Base-by-base conservation (phyloP, 169 alveolate genomes). In the Cryptosporidium sp. region DNA sequence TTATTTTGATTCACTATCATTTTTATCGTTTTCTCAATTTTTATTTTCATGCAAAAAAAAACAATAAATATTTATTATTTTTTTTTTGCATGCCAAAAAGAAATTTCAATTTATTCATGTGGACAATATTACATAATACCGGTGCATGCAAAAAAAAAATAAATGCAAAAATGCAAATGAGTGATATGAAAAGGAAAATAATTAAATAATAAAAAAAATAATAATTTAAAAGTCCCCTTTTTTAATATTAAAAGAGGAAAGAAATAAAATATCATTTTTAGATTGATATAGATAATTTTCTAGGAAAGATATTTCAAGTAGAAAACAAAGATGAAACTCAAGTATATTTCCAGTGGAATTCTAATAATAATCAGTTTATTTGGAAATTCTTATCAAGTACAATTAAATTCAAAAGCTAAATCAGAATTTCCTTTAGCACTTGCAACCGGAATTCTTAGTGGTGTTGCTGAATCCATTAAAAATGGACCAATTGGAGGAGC, bases 401-500 rank as follows among this genome's bases (percentile, higher is more conserved):
- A 73, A 60, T 60, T 73, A 73, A 37, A 53, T 18, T 73, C 86
- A 33, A 56, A 56, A 2, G n/a, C 23, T 42, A 42, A 42, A n/a
- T 44, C 65, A 0, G 65, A 69, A 14, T 44, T n/a, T 69, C 29
- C 84, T 2, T 5, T 21, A 8, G 70, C 33, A 31, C 31, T 53
- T 33, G 58, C 70, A 31, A 39, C n/a, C 8, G 70, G 39, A 52
- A 12, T 73, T 14, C 60, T 73, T 31, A 21, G 86, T 33, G 56
- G 86, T 16, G 69, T 62, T n/a, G 58, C 39, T 12, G 86, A 73
- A 42, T 58, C 71, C 12, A 45, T 80, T 42, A 80, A 80, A 33
- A 80, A 80, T 80, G 89, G 89, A 8, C 89, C 89, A 42, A 39
- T 80, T 26, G 89, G 69, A 31, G 68, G 69, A 8, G 89, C 89